Evolutionary conservation across 257 asterid genomes (phyloP).

Genomic region (Solanum pimpinellifolium): DNA sequence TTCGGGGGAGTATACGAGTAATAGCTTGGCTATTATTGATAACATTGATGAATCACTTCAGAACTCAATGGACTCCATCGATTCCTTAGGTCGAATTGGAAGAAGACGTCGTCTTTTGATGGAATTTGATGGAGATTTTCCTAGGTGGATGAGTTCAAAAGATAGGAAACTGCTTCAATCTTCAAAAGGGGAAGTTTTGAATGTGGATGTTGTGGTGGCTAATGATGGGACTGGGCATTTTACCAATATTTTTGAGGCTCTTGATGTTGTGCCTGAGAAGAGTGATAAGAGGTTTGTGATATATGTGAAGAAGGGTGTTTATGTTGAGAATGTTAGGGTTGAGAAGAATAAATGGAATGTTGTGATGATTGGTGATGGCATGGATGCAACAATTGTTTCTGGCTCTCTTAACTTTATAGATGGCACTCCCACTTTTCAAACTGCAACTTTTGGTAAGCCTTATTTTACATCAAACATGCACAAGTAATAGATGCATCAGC

Average conservation of each 20-base stretch:
- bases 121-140: neutral
- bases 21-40: constrained; percentile 10
- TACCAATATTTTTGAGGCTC: neutral
- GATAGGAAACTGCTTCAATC: constrained; percentile 8
- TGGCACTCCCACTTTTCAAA: neutral
- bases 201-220: constrained; percentile 11
- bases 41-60: constrained; percentile 1
- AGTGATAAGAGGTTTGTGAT: neutral
- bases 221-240: constrained; percentile 9
- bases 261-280: constrained; percentile 2
- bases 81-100: neutral
- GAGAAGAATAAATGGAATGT: constrained; percentile 6
- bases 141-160: constrained; percentile 2
- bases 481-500: neutral
- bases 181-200: neutral
- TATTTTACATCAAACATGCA: neutral
- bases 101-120: constrained; percentile 11
- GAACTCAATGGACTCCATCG: neutral
- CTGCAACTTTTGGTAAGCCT: constrained; percentile 15
- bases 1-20: constrained; percentile 14
- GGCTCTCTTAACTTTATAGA: constrained; percentile 2
- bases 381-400: constrained; percentile 11
- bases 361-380: constrained; percentile 15
- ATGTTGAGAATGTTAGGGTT: constrained; percentile 2
- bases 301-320: constrained; percentile 6